Base-by-base conservation (phyloP, 768 basidiomycete genomes). In the Rhodotorula diobovata region DNA sequence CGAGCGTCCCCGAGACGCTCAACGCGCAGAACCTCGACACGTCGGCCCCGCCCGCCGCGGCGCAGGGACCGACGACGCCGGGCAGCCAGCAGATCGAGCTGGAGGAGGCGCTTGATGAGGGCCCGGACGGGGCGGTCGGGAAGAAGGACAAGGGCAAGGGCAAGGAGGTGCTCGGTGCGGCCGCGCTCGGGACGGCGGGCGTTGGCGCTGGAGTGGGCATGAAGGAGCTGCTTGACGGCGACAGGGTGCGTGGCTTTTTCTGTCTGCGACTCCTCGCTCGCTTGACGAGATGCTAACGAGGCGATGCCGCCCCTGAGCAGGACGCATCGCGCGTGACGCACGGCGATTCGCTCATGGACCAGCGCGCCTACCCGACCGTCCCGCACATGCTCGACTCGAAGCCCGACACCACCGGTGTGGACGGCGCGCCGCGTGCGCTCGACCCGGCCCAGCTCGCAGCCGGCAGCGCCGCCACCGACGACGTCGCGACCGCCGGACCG, bases 131-230 rank as follows among this genome's bases (percentile, higher is more conserved):
- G 30, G 10, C 4, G 18, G 8, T 15, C 35, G 34, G 34, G 60
- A 45, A 34, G 30, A 23, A 25, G 37, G 67, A 58, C 28, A 69
- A 63, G 51, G 68, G 62, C 18, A 70, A 66, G 60, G 69, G 63
- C 20, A 64, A 37, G 61, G 68, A 58, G 62, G 63, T 64, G 30
- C 39, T 59, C 41, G 68, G 58, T 54, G 43, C 41, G 3, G 59
- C 59, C 7, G 68, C 57, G 18, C 61, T 62, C 7, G 56, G 56
- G 21, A 50, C 41, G 23, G 68, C 50, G 8, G 69, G 69, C 35
- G 58, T 32, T 2, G 43, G 51, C 12, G 63, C 43, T 28, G 43
- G 25, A 6, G 62, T 55, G 7, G 54, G 54, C 18, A 55, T 55
- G 54, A 55, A 53, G 51, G 63, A 54, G 41, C n/a, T 70, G 2